Evolutionary conservation across 805 yeast species (phyloP).

Genomic region (Osmozyma mogii): DNA sequence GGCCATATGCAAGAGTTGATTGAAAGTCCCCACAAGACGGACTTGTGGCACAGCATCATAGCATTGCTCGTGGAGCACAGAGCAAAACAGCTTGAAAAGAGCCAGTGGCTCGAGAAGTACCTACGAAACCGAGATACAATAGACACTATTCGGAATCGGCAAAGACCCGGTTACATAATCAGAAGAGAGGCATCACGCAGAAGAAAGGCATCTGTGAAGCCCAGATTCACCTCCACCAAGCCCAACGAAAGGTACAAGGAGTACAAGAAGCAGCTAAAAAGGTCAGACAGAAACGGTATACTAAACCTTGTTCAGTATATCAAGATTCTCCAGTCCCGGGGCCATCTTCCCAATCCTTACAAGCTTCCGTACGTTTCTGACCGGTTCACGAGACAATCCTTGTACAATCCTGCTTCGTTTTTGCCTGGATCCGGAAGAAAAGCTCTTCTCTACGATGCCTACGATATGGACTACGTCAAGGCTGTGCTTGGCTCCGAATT

Average conservation of each 20-base stretch:
- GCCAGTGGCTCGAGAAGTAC: constrained; percentile 14
- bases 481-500: constrained; percentile 25
- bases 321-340: constrained; percentile 18
- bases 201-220: constrained; percentile 1
- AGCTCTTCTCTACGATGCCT: constrained; percentile 17
- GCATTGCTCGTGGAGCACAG: constrained; percentile 11
- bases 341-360: constrained; percentile 25
- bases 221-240: constrained; percentile 2
- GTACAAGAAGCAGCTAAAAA: constrained; percentile 8
- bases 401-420: constrained; percentile 6
- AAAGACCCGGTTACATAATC: constrained; percentile 6
- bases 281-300: constrained; percentile 9
- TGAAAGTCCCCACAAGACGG: constrained; percentile 2
- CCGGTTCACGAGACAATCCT: constrained; percentile 4
- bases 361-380: constrained; percentile 21
- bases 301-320: constrained; percentile 18
- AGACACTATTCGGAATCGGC: constrained; percentile 6
- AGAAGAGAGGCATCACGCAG: constrained; percentile 4
- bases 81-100: constrained; percentile 5
- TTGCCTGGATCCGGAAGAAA: constrained; percentile 19
- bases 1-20: constrained; percentile 4
- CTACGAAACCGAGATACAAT: constrained; percentile 6
- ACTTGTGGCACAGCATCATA: constrained; percentile 9
- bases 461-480: constrained; percentile 26
- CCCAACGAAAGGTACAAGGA: constrained; percentile 8